Base-by-base conservation (phyloP, 805 yeast genomes). In the Saccharomycopsis babjevae region DNA sequence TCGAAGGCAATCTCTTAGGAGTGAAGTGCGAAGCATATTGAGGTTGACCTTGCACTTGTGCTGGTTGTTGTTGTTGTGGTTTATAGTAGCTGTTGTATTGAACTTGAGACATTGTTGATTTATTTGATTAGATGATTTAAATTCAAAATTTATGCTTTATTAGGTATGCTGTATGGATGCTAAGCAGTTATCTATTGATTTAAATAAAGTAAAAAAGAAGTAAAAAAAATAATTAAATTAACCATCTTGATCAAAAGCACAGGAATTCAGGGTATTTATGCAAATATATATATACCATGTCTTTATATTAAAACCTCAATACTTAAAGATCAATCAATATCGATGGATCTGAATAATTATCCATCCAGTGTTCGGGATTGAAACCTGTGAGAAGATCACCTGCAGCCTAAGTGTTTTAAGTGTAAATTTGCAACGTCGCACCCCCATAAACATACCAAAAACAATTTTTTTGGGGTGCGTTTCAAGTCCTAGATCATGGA, bases 1-100 rank as follows among this genome's bases (percentile, higher is more conserved):
- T 46, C 2, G 52, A 46, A 46, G 52, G 65, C 30, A 63, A 61
- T 52, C 61, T 55, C 52, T 63, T 63, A 32, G 65, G 65, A 43
- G 65, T 63, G 54, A 55, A 39, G 7, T 63, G 61, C 15, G 43
- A 32, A n/a, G 55, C 58, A 50, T 59, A 60, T n/a, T n/a, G n/a
- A n/a, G n/a, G n/a, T n/a, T 62, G 61, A 38, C 50, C 38, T 54
- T 60, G 59, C 5, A 52, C 38, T 20, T 13, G 46, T 5, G 11
- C 28, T 16, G 50, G 50, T 2, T 36, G 25, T 46, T 46, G 52
- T 43, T 43, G 50, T 46, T 46, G 52, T 11, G 52, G 52, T 32
- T 46, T 46, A 13, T 46, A 46, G 15, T 25, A 46, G 13, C 32
- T 46, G 52, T 15, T 25, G 32, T 46, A 46, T 46, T 46, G 52